These are phyloP conservation scores for Lasiodiplodia sp. DNA, from an alignment of 2,329 filamentous ascomycete genomes.

Conservation along the genomic window DNA sequence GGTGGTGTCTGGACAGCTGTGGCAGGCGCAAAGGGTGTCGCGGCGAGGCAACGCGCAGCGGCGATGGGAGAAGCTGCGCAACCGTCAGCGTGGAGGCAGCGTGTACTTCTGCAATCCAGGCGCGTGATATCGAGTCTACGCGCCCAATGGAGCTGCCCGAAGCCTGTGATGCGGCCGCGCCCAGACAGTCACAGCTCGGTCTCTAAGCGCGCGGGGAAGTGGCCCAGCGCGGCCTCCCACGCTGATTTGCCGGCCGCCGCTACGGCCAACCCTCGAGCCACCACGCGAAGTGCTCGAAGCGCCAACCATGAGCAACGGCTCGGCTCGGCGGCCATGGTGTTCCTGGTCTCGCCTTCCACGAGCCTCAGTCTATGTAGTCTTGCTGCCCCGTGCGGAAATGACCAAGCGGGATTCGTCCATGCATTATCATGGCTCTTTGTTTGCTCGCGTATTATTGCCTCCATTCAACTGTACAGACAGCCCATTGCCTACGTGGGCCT, in stretches of 20 bases:
- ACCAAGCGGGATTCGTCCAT: not conserved
- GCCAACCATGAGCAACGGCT: conserved; percentile 10
- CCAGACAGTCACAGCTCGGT: conserved; percentile 22
- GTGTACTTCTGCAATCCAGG: not conserved
- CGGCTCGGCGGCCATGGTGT: conserved; percentile 23
- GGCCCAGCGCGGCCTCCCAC: conserved; percentile 11
- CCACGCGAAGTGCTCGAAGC: conserved; percentile 16
- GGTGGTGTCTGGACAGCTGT: conserved; percentile 20
- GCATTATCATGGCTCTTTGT: not conserved
- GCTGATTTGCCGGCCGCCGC: conserved; percentile 20
- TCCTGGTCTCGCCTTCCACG: conserved; percentile 2
- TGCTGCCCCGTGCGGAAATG: not conserved
- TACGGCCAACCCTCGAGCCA: conserved; percentile 2
- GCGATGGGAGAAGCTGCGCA: conserved; percentile 5
- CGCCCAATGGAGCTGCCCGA: conserved; percentile 17
- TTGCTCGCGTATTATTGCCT: conserved; percentile 2
- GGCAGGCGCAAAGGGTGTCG: conserved; percentile 15
- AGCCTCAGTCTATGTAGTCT: not conserved
- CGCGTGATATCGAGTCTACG: conserved; percentile 20
- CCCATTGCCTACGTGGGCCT: not conserved
- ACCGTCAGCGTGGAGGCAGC: conserved; percentile 6
- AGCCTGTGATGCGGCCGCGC: conserved; percentile 14
- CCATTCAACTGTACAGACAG: conserved; percentile 15
- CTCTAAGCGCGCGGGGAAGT: conserved; percentile 28
- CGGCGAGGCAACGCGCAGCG: not conserved